Base-by-base conservation (phyloP, 2,329 filamentous ascomycete species). In the Alternaria sp. region DNA sequence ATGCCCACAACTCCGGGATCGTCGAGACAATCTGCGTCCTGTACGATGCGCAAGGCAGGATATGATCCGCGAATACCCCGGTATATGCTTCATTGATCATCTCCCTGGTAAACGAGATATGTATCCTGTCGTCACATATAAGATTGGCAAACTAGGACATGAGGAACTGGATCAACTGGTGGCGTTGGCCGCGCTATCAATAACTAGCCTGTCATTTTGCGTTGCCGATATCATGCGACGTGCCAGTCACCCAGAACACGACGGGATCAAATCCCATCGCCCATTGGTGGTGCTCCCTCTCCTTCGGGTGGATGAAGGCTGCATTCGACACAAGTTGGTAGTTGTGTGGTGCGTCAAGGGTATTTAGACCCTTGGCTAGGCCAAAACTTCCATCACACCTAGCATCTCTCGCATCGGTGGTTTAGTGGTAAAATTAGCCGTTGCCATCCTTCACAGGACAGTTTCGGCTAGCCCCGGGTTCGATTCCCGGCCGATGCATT, bases 251-350 rank as follows among this genome's bases (percentile, higher is more conserved):
- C 18, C 45, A 36, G n/a, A 56, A 2, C 7, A 40, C 14, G 11
- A 43, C 5, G 7, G 18, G 30, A 20, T 57, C 45, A 6, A 60
- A 4, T 2, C 14, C 32, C 7, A 38, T 25, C 7, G 32, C 45
- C 52, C 57, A 60, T 1, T 51, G 16, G 5, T 36, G 16, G 9
- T 38, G 4, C 32, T 20, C 41, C n/a, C 27, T 32, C n/a, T 50
- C 57, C 7, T 28, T 7, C 3, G 28, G 7, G 1, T 56, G 52
- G 18, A 60, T 46, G 1, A 18, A 27, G 7, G 40, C 38, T 5
- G 57, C 45, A 10, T 56, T 50, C 10, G 45, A 45, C 2, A 56
- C 36, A 14, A n/a, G 40, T 60, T 51, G 18, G 52, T 57, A 57
- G 16, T 50, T 36, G 1, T 54, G 22, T 32, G 14, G 14, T 8